A percentile compares a stretch with the other conserved stretches of the same genome.
phyloP scores from a whole-genome alignment of 2,329 filamentous ascomycete genomes.

The Lojkania enalia region DNA sequence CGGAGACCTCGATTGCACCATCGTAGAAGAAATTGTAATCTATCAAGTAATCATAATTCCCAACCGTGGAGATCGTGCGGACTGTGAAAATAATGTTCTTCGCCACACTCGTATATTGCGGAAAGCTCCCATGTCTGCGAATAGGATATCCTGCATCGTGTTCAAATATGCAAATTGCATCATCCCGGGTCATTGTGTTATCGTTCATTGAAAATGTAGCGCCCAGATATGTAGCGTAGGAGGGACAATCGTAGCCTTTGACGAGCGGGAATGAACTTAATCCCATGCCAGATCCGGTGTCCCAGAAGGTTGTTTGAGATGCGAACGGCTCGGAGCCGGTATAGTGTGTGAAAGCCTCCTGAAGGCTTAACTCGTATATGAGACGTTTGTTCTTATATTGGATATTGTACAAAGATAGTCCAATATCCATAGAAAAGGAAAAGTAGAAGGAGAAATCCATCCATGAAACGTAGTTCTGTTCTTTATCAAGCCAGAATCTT shows the following conservation, averaged over 20 bases:
- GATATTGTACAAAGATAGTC: constrained; percentile 57
- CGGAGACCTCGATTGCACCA: constrained; percentile 18
- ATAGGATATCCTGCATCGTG: constrained; percentile 24
- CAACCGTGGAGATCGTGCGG: constrained; percentile 52
- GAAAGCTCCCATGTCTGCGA: constrained; percentile 26
- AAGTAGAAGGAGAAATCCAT: constrained; percentile 59
- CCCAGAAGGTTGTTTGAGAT: not conserved
- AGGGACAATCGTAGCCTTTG: constrained; percentile 56
- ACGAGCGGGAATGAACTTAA: constrained; percentile 26
- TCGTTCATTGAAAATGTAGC: constrained; percentile 51
- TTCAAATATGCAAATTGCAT: constrained; percentile 53
- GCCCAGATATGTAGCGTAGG: constrained; percentile 56
- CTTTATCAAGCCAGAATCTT: constrained; percentile 49
- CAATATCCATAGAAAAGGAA: constrained; percentile 53
- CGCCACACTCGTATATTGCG: constrained; percentile 23
- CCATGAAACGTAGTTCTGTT: constrained; percentile 54
- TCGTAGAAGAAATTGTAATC: constrained; percentile 21
- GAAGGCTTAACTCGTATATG: constrained; percentile 59
- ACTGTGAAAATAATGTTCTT: constrained; percentile 44
- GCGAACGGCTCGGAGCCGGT: constrained; percentile 41
- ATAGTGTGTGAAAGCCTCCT: constrained; percentile 60
- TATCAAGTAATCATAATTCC: constrained; percentile 27
- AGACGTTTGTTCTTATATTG: constrained; percentile 59
- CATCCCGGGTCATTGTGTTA: constrained; percentile 49
- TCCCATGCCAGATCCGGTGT: not conserved